Evolutionary conservation across 805 yeast genomes (phyloP), one percentile per base, ranked within the genome.

Genomic region (Kodamaea restingae): DNA sequence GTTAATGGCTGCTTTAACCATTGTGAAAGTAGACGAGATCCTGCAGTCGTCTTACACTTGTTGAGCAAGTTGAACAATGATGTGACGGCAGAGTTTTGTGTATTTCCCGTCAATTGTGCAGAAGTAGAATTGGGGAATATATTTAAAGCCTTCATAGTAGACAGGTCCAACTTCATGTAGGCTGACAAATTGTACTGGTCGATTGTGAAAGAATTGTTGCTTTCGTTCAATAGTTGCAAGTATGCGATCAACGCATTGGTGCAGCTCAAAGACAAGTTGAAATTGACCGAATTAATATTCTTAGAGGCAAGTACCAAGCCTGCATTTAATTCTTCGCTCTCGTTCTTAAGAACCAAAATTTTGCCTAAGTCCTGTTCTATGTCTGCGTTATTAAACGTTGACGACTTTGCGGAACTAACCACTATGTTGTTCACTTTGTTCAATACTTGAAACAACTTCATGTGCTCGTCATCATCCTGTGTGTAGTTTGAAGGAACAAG

Each of bases 1-100:
- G 95, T 81, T 35, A 93, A 70, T 1, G 99, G 99, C 61, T 93
- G 98, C 55, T 91, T 93, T 44, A 93, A 71, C 98, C 98, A 93
- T 54, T 88, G 96, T 11, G 93, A 81, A 18, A 93, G 71, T 36
- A 90, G 63, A 47, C 98, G 73, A 1, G 91, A 69, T 6, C 99
- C 99, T n/a, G 93, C 88, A 2, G 79, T 73, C 3, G 95, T 83
- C 51, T 85, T 88, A 67, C 98, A 91, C 49, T 81, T 79, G 66
- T 93, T 91, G 51, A 93, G 66, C 32, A 93, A 70, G 18, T 95
- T 96, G 56, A 77, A 90, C 30, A 93, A 63, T 7, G 95, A 84
- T 11, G 63, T 51, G 12, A 65, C 48, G 15, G 18, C 21, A 21
- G 41, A 32, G 27, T 18, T 20, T 12, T 38, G 40, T 14, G n/a